A percentile compares a stretch with the other conserved stretches of the same genome.
Evolutionary conservation across 768 basidiomycete genomes (phyloP).

Genomic region (Hygrocybe punicea): DNA sequence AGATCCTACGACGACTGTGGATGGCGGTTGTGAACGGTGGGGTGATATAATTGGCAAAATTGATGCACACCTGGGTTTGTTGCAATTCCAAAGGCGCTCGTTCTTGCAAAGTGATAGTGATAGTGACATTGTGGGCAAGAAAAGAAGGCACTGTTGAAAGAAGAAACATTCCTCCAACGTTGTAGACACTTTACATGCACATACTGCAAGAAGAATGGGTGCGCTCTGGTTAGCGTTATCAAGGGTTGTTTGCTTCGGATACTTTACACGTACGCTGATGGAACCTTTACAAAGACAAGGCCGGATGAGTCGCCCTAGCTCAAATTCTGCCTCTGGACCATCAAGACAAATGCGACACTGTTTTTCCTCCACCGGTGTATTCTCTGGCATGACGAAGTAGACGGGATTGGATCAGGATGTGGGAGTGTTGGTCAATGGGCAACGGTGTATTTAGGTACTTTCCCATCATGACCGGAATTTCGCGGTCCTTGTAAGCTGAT

Average conservation of each 20-base stretch:
- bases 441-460: background rate
- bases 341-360: conserved; percentile 86
- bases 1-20: conserved; percentile 59
- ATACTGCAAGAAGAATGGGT: conserved; percentile 42
- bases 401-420: background rate
- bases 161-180: conserved; percentile 64
- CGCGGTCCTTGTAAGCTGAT: background rate
- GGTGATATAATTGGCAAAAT: conserved; percentile 3
- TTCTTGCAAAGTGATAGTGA: conserved; percentile 72
- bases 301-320: conserved; percentile 73
- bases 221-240: background rate
- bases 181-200: conserved; percentile 80
- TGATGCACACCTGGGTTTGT: conserved; percentile 63
- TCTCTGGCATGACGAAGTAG: conserved; percentile 6
- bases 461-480: background rate
- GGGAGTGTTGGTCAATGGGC: too few relatives aligned
- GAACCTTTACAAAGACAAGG: conserved; percentile 80
- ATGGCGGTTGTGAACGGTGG: conserved; percentile 13
- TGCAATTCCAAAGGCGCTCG: conserved; percentile 65
- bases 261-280: conserved; percentile 49
- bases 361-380: conserved; percentile 41
- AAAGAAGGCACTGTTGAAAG: conserved; percentile 68
- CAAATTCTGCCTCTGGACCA: conserved; percentile 53
- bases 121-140: conserved; percentile 79
- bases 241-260: background rate